Percentiles rank a stretch among this genome's conserved stretches.
Conservation (phyloP, 2,329 filamentous ascomycete species). For the Clonostachys solani region DNA sequence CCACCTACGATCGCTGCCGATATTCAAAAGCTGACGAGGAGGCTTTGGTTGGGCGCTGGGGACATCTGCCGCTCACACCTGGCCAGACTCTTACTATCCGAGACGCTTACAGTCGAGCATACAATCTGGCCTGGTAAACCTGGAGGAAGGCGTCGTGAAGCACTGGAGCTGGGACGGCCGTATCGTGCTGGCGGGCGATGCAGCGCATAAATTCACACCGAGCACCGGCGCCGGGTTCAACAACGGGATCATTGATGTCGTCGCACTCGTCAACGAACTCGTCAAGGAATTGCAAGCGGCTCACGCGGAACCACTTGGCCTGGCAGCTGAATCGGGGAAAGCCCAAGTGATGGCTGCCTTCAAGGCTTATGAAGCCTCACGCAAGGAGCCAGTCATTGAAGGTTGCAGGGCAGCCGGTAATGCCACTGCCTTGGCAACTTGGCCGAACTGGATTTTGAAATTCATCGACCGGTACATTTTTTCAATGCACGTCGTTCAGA, state of each 20-base stretch:
- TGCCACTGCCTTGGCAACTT: slow-evolving; percentile 2
- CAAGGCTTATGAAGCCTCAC: slow-evolving; percentile 3
- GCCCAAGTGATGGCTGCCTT: slow-evolving; percentile 2
- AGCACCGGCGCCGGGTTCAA: slow-evolving; percentile 21
- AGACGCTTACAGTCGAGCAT: slow-evolving; percentile 13
- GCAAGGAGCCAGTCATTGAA: not conserved
- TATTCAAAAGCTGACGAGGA: slow-evolving; percentile 20
- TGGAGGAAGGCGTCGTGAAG: slow-evolving; percentile 21
- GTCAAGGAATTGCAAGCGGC: slow-evolving; percentile 6
- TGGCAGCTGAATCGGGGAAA: slow-evolving; percentile 2
- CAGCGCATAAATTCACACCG: slow-evolving; percentile 23
- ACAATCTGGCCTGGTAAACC: slow-evolving; percentile 10
- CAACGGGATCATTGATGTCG: slow-evolving; percentile 19
- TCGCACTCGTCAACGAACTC: slow-evolving; percentile 14
- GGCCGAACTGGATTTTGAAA: not conserved
- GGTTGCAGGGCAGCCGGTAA: slow-evolving; percentile 1
- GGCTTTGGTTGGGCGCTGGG: slow-evolving; percentile 12
- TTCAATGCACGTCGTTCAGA: slow-evolving; percentile 4
- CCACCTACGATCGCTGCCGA: slow-evolving; percentile 12
- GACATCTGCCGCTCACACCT: slow-evolving; percentile 14
- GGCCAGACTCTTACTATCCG: slow-evolving; percentile 12
- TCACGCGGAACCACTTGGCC: not conserved
- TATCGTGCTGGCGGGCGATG: slow-evolving; percentile 22
- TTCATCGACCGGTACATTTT: slow-evolving; percentile 12
- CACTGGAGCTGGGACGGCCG: slow-evolving; percentile 16